Percentiles rank a stretch among this genome's conserved stretches.
Evolutionary conservation across 1,139 yeast genomes (phyloP).

Genomic region (Blastobotrys apis): DNA sequence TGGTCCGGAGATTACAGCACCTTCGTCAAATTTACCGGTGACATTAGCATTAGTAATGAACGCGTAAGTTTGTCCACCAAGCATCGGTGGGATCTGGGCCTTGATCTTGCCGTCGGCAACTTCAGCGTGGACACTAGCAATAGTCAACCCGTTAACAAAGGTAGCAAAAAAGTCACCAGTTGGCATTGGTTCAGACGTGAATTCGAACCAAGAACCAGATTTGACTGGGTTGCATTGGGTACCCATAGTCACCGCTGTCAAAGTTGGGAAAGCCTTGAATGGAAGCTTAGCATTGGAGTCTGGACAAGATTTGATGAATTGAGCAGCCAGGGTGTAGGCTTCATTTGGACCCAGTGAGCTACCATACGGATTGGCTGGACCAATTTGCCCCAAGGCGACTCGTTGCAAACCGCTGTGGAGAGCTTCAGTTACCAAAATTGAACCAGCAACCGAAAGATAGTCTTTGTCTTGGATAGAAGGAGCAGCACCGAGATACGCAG

Average conservation of each 20-base stretch:
- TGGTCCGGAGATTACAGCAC: conserved; percentile 18
- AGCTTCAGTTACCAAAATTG: conserved; percentile 20
- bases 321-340: conserved; percentile 7
- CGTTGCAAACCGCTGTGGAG: conserved; percentile 19
- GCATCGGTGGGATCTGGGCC: conserved; percentile 13
- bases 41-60: conserved; percentile 15
- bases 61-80: conserved; percentile 19
- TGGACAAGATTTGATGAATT: conserved; percentile 19
- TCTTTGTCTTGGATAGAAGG: conserved; percentile 10
- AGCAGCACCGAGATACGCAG: conserved; percentile 25
- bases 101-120: conserved; percentile 12
- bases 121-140: conserved; percentile 6
- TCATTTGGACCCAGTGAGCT: conserved; percentile 7
- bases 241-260: conserved; percentile 14
- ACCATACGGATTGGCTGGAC: conserved; percentile 7
- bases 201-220: conserved; percentile 14
- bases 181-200: conserved; percentile 14
- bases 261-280: conserved; percentile 20
- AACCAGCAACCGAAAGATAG: conserved; percentile 11
- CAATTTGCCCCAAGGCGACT: conserved; percentile 12
- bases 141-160: conserved; percentile 17
- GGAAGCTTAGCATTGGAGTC: conserved; percentile 18
- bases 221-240: conserved; percentile 7
- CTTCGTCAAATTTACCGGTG: conserved; percentile 9
- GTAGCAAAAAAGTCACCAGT: conserved; percentile 12